Base-by-base conservation (phyloP, 23 red algal species). In the Gracilaria domingensis region DNA sequence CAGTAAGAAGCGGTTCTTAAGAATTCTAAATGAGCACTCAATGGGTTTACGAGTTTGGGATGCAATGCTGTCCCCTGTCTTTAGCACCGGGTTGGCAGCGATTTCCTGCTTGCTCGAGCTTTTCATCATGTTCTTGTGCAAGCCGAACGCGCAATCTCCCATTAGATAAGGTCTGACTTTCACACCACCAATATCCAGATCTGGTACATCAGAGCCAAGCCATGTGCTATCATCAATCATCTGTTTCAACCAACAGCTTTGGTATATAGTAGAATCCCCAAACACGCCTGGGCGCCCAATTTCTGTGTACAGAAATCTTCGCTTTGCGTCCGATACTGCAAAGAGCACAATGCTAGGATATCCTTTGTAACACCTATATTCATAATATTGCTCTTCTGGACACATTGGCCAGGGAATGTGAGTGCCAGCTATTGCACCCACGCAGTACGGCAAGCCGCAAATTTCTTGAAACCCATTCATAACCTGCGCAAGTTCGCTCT, bases 381-480 rank as follows among this genome's bases (percentile, higher is more conserved):
- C 82, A 34, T 70, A 86, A 62, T 70, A 48, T 29, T 70, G 82
- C 13, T 48, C 13, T 8, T 47, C 35, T 0, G 64, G 62, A 28
- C 57, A 67, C 29, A 49, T 38, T 0, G 35, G 61, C n/a, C 35
- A 86, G 1, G 6, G 14, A 47, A 86, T 72, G 48, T 86, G 82
- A 5, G 82, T 51, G 8, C 82, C 82, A 9, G 72, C 57, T 8
- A 86, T 39, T 38, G 82, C 85, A 0, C 49, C 73, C 4, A 60
- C 44, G 35, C 70, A 89, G 51, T 89, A 89, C 6, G 85, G 69
- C 1, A 89, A 32, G 0, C 66, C 70, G 5, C 36, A 9, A 12
- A 89, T 62, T 45, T 50, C 21, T 21, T 79, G n/a, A 78, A 89
- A 75, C 11, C 85, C 67, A 35, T 89, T 23, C 69, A 89, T 89